Evolutionary conservation across 2,329 filamentous ascomycete species (phyloP), one percentile per base, ranked within the genome.

Genomic region (Fusarium sp.): DNA sequence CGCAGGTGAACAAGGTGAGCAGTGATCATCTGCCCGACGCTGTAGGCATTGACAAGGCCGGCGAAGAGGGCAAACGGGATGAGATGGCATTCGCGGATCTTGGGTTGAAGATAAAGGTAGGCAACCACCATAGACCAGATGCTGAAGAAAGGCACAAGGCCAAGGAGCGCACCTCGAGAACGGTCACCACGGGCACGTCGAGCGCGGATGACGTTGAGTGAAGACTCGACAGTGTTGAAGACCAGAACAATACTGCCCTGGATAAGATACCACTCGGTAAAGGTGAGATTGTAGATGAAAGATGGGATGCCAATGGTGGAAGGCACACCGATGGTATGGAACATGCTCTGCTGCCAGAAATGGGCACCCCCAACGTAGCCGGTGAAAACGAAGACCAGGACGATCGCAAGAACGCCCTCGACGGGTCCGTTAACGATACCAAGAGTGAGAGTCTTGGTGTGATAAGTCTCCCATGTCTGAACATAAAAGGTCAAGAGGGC

Each of bases 391-490:
- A 96, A 98, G 66, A 99, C 91, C 61, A 88, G 80, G 77, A 94
- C 92, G 25, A 99, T 87, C 44, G 94, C 94, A 51, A 98, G 84
- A 62, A 99, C 92, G 57, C 96, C 96, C 83, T 99, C 96, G 41
- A 99, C 96, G 8, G 96, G 96, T 1, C 96, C 96, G 73, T 95
- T 98, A 74, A 99, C 88, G 70, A 98, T 85, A 66, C 96, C 96
- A 10, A 99, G 89, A 4, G 94, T 98, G 52, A 99, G 89, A 7
- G 95, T 96, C 82, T 98, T 95, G 57, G 96, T 99, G 84, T 98
- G 95, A 84, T 98, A 99, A 82, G 98, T 96, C 79, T 99, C 96
- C 96, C 96, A 99, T 38, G 96, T 98, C 82, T 98, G 96, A 45
- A 98, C 92, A 82, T 98, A 98, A 83, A 99, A 99, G n/a, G 96